Evolutionary conservation across 73 alveolate species (phyloP).

Genomic region (Paramecium octaurelia): DNA sequence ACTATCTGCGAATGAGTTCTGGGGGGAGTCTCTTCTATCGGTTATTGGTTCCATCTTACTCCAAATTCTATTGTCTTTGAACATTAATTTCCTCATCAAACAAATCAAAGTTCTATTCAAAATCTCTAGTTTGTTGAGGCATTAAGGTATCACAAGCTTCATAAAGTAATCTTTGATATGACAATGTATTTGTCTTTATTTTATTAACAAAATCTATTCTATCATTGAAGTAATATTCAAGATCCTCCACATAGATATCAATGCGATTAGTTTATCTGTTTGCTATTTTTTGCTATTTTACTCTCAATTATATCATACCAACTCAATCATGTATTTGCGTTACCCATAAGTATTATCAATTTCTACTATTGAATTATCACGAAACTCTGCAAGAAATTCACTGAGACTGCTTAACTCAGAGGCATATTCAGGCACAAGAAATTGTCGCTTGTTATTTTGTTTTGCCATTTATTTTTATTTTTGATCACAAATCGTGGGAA

Average conservation of each 20-base stretch:
- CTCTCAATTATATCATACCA: constrained; percentile 2
- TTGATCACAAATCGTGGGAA: background rate
- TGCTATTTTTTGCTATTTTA: constrained; percentile 71
- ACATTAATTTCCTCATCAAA: constrained; percentile 65
- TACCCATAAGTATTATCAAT: background rate
- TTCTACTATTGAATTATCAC: background rate
- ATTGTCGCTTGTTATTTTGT: background rate
- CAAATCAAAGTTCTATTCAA: constrained; percentile 63
- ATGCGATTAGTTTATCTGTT: constrained; percentile 68
- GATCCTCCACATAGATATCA: constrained; percentile 76
- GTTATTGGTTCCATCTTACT: constrained; percentile 46
- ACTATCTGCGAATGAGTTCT: constrained; percentile 80
- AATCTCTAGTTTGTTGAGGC: background rate
- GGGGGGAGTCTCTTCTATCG: constrained; percentile 69
- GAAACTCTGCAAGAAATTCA: background rate
- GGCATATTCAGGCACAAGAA: background rate
- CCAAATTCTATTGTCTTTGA: constrained; percentile 77
- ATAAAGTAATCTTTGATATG: constrained; percentile 77
- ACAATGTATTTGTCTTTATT: constrained; percentile 77
- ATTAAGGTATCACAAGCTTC: constrained; percentile 71
- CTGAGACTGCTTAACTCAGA: background rate
- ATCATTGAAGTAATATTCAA: constrained; percentile 71
- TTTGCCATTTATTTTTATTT: constrained; percentile 13
- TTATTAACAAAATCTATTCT: constrained; percentile 78
- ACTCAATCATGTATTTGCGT: constrained; percentile 42